Evolutionary conservation across 169 alveolate species (phyloP).

Genomic region (Neospora caninum): DNA sequence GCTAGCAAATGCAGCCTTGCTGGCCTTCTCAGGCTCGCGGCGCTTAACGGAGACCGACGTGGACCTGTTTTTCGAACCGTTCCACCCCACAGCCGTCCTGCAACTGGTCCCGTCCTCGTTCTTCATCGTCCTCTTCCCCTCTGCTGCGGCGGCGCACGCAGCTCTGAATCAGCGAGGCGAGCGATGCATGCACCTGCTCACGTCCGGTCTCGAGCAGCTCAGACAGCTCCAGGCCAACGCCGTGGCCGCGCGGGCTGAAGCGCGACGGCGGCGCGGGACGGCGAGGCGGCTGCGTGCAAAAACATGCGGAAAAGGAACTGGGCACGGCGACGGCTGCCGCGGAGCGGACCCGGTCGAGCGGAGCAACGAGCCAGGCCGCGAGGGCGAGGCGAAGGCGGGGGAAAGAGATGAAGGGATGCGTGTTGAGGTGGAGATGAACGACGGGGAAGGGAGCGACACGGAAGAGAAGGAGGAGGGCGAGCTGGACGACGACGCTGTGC

Average conservation of each 20-base stretch:
- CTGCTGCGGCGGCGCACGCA: slow-evolving; percentile 32
- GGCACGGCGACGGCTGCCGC: background rate
- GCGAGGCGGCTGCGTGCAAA: background rate
- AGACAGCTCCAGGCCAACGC: background rate
- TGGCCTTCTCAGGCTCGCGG: slow-evolving; percentile 4
- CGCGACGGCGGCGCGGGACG: background rate
- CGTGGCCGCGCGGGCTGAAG: background rate
- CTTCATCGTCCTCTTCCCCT: slow-evolving; percentile 28
- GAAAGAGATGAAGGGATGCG: background rate
- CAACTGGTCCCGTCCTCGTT: background rate
- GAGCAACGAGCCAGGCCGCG: background rate
- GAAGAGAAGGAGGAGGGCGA: background rate
- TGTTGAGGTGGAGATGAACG: background rate
- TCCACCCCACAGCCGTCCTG: background rate
- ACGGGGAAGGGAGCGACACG: background rate
- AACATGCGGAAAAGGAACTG: background rate
- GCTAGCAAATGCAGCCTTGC: background rate
- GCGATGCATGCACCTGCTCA: background rate
- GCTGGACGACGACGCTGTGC: background rate
- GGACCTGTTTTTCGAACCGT: background rate
- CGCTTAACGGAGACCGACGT: background rate
- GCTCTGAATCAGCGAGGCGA: slow-evolving; percentile 8
- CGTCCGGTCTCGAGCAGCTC: slow-evolving; percentile 23
- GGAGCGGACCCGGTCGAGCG: background rate
- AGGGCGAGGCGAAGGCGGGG: background rate